Evolutionary conservation across 495 filamentous ascomycete species (phyloP), one percentile per base, ranked within the genome.

Genomic region (Aspergillus hancockii): DNA sequence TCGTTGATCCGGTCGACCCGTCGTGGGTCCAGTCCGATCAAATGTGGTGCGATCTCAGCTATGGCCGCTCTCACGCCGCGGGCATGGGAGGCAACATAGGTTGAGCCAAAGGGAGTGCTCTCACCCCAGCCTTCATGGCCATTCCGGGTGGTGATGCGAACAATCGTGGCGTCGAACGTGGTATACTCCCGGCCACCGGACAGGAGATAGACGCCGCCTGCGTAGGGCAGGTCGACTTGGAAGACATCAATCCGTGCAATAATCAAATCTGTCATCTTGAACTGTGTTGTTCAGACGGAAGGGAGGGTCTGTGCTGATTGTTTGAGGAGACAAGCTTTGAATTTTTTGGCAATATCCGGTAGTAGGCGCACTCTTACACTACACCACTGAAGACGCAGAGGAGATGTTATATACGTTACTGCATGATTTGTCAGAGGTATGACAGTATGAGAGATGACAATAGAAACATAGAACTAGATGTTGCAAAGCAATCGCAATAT

Each of bases 1-100:
- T 60, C 58, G 43, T 60, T 55, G 52, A 60, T 60, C 18, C 58
- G 58, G 31, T 60, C 58, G 10, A 60, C 58, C 0, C 52, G 30
- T 31, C 58, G 58, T 4, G 52, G 58, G 21, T 60, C 58, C 9
- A 60, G 58, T 9, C 58, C 52, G n/a, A 60, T 49, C 2, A 60
- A 43, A 5, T 41, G 31, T 1, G 52, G 58, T 10, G 58, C 58
- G 13, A 60, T 49, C 13, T 50, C 41, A 5, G 52, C 52, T 41
- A 60, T 60, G 0, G 23, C 58, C 0, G 58, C 52, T 31, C 58
- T 40, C 28, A 60, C 52, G 14, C 58, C 58, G 16, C 22, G 51
- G 0, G 51, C 52, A 32, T 60, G 58, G 9, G 52, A 34, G 14
- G 58, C 51, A 16, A 60, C 21, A 21, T 55, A 60, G 31, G 30